Conservation (phyloP, 1,284 basidiomycete species). For the Butyriboletus appendiculatus region DNA sequence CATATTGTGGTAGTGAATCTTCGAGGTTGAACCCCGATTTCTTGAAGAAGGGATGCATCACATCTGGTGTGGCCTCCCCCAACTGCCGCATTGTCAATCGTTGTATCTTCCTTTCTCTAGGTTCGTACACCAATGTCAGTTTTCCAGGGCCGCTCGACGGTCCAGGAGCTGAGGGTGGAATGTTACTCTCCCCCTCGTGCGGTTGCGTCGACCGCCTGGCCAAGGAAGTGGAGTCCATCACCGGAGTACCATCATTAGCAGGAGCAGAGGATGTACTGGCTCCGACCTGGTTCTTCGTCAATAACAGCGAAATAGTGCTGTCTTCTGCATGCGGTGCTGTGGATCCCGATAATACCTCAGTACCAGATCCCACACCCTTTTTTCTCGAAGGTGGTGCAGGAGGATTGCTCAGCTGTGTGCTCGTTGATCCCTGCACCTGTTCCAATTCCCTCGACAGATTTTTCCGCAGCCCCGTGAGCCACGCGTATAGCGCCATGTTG, state of each 20-base stretch:
- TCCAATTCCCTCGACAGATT: constrained; percentile 74
- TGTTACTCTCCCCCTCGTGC: constrained; percentile 14
- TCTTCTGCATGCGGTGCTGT: constrained; percentile 8
- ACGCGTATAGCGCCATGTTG: constrained; percentile 77
- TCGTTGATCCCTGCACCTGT: constrained; percentile 61
- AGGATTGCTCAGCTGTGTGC: constrained; percentile 38
- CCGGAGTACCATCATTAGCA: constrained; percentile 10
- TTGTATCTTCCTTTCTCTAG: constrained; percentile 62
- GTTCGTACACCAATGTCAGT: constrained; percentile 48
- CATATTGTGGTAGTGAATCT: constrained; percentile 80
- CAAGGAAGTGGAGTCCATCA: constrained; percentile 3
- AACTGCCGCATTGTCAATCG: constrained; percentile 79
- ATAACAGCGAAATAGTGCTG: not conserved
- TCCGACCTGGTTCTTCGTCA: constrained; percentile 10
- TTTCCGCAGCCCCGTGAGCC: constrained; percentile 75
- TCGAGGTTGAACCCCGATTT: constrained; percentile 80
- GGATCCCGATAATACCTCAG: constrained; percentile 13
- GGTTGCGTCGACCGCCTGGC: constrained; percentile 17
- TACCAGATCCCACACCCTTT: constrained; percentile 14
- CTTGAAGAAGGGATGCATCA: constrained; percentile 86
- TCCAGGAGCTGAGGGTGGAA: not conserved
- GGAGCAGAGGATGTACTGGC: not conserved
- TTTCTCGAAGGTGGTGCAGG: constrained; percentile 28
- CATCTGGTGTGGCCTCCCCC: constrained; percentile 85
- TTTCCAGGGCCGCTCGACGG: constrained; percentile 18